Base-by-base conservation (phyloP, 129 eudicot genomes). In the Chrysanthemum makinoi region DNA sequence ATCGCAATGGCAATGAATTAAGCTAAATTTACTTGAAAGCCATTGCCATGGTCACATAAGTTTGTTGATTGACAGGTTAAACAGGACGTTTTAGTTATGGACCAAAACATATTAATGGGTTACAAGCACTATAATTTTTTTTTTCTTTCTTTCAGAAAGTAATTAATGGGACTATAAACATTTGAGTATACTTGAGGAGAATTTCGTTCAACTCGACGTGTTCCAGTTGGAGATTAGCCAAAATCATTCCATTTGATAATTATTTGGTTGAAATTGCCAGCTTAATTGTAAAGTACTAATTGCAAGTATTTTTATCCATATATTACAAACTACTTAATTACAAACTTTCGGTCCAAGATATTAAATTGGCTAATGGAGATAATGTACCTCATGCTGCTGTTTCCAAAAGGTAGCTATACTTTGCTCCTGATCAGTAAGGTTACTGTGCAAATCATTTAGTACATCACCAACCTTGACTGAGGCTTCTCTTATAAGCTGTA, bases 361-460 rank as follows among this genome's bases (percentile, higher is more conserved):
- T 7, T 39, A 39, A 6, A 39, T 62, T 65, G 73, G 65, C 70
- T 28, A 26, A 49, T 50, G 44, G 57, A 5, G 22, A n/a, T 44
- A 12, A 66, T 44, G 63, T 80, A 84, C 92, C 92, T 87, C 86
- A 50, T 73, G 85, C 18, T 84, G 89, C 13, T 81, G 86, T 50
- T 76, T 75, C 75, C 83, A 77, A 84, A 78, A 79, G 39, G 83
- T 78, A 53, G 78, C 66, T 65, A 84, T 35, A 55, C 75, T 84
- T 60, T 87, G 75, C 70, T 84, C 89, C 64, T 81, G 85, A 51
- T 67, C 81, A 50, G 63, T 59, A 24, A 87, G 89, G 65, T 77
- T 80, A 64, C 68, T 73, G 57, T 76, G 85, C 61, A 87, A 74
- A 69, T 81, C 85, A 6, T 77, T 50, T 69, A 84, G 70, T 62